Evolutionary conservation across 192 early-diverging fungal species (phyloP).

Genomic region (Podila epicladia): DNA sequence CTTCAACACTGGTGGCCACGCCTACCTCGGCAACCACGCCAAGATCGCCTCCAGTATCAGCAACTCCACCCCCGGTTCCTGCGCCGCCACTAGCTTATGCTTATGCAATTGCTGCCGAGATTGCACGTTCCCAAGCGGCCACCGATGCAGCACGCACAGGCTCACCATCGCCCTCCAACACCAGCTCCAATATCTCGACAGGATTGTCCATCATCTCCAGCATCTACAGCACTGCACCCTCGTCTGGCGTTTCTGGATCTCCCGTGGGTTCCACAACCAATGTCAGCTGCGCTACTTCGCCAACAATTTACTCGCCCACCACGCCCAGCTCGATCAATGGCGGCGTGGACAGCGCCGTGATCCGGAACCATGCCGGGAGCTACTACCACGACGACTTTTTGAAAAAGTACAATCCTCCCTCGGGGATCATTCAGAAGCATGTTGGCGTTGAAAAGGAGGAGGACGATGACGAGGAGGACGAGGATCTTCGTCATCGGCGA

Average conservation of each 20-base stretch:
- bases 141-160: not conserved
- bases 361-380: not conserved
- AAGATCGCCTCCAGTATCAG: not conserved
- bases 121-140: not conserved
- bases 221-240: not conserved
- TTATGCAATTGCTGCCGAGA: too few species aligned
- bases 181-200: conserved; percentile 12
- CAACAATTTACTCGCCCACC: conserved; percentile 8
- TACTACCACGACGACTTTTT: not conserved
- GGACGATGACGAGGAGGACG: not conserved
- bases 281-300: not conserved
- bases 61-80: not conserved
- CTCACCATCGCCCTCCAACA: conserved; percentile 14
- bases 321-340: not conserved
- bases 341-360: not conserved
- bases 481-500: not conserved
- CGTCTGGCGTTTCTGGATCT: not conserved
- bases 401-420: not conserved
- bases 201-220: conserved; percentile 5
- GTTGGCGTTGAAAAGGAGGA: not conserved
- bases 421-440: not conserved
- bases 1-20: not conserved
- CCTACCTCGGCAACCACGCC: not conserved
- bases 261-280: conserved; percentile 1
- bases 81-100: not conserved